A percentile compares a stretch with the other conserved stretches of the same genome.
phyloP scores from a whole-genome alignment of 2,329 filamentous ascomycete genomes.

The Cercospora sp. region DNA sequence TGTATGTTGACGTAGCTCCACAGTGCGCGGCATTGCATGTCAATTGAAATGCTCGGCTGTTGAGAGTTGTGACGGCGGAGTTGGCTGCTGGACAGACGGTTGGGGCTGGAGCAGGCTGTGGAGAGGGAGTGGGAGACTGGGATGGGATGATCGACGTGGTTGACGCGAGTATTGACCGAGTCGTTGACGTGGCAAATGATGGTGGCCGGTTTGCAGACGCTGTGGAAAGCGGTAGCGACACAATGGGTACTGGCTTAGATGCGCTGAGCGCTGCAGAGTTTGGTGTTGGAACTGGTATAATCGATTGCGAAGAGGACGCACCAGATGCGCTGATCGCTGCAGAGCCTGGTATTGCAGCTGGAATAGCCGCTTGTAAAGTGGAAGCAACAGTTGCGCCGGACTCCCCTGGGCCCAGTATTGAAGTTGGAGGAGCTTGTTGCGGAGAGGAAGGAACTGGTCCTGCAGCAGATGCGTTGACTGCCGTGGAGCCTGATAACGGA shows the following conservation, averaged over 20 bases:
- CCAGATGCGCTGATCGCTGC: not conserved
- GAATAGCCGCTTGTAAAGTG: too few species aligned
- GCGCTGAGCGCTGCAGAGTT: not conserved
- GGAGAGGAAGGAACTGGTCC: not conserved
- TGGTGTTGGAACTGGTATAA: not conserved
- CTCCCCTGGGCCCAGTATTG: too few species aligned
- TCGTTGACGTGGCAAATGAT: not conserved
- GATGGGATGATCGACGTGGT: not conserved
- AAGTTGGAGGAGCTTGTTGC: not conserved
- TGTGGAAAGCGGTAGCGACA: not conserved
- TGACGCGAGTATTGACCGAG: too few species aligned
- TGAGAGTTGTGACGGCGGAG: not conserved
- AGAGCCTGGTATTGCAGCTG: too few species aligned
- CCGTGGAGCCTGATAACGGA: not conserved
- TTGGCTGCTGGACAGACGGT: not conserved
- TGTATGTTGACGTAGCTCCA: not conserved
- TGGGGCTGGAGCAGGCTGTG: not conserved
- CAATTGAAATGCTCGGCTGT: too few species aligned
- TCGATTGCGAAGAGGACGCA: not conserved
- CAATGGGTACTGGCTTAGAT: not conserved
- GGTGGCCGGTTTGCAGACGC: not conserved
- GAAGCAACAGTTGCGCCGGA: too few species aligned
- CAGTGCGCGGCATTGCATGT: slow-evolving; percentile 1
- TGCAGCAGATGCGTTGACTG: not conserved
- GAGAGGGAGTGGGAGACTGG: not conserved